A percentile compares a stretch with the other conserved stretches of the same genome.
These are phyloP conservation scores for Tylopilus vinaceipallidus DNA, from an alignment of 768 basidiomycete genomes.

Conservation along the genomic window DNA sequence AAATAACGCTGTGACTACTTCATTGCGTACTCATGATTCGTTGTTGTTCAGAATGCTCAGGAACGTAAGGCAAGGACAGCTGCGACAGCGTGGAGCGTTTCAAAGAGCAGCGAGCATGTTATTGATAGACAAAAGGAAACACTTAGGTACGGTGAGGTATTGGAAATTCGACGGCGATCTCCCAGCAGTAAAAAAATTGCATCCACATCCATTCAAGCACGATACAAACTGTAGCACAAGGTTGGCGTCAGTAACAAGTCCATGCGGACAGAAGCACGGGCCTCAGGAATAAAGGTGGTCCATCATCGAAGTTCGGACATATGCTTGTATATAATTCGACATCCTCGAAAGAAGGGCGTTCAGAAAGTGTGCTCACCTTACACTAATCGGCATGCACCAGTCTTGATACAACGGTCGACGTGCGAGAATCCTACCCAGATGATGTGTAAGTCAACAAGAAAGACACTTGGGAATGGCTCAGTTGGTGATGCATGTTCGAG, in stretches of 20 bases:
- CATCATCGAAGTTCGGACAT: slow-evolving; percentile 66
- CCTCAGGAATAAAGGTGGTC: slow-evolving; percentile 55
- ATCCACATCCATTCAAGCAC: not conserved
- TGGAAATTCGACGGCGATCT: too few species aligned
- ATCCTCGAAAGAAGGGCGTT: slow-evolving; percentile 40
- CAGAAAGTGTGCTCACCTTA: slow-evolving; percentile 8
- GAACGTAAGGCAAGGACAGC: too few species aligned
- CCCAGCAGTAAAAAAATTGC: too few species aligned
- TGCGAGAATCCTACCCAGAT: not conserved
- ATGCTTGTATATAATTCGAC: slow-evolving; percentile 63
- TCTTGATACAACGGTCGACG: not conserved
- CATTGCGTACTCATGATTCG: too few species aligned
- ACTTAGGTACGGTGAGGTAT: too few species aligned
- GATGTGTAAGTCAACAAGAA: slow-evolving; percentile 3
- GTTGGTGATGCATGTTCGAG: slow-evolving; percentile 78
- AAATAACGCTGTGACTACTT: too few species aligned
- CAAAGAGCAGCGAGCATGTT: too few species aligned
- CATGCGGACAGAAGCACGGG: not conserved
- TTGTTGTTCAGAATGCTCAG: too few species aligned
- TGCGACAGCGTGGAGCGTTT: too few species aligned
- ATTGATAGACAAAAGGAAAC: too few species aligned
- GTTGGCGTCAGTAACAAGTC: slow-evolving; percentile 4
- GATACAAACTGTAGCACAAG: not conserved
- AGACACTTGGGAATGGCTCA: slow-evolving; percentile 35
- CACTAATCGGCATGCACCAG: not conserved